Evolutionary conservation across 768 basidiomycete genomes (phyloP).

Genomic region (Boletus insuetus): DNA sequence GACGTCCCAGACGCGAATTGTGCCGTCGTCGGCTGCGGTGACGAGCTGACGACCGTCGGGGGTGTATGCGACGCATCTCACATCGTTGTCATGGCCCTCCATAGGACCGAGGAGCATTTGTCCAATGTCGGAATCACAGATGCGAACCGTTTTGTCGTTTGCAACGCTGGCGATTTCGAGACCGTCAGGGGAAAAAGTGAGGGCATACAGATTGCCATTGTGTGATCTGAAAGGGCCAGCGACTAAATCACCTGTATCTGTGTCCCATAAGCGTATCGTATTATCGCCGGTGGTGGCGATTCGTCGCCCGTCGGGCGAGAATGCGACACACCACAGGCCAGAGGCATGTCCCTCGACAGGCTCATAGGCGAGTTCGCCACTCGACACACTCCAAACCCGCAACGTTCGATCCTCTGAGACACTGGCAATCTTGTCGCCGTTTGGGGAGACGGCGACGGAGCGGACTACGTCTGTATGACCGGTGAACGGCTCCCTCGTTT

Average conservation of each 20-base stretch:
- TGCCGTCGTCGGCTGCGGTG: conserved; percentile 31
- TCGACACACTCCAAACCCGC: conserved; percentile 28
- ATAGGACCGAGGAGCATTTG: conserved; percentile 29
- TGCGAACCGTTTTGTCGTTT: conserved; percentile 30
- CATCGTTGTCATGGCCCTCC: conserved; percentile 29
- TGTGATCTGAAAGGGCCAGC: conserved; percentile 29
- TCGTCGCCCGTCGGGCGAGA: conserved; percentile 31
- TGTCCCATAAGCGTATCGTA: conserved; percentile 33
- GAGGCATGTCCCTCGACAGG: conserved; percentile 28
- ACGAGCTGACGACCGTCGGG: conserved; percentile 27
- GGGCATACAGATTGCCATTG: conserved; percentile 31
- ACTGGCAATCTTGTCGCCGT: conserved; percentile 26
- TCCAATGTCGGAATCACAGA: conserved; percentile 37
- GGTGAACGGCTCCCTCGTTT: conserved; percentile 12
- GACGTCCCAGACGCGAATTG: conserved; percentile 32
- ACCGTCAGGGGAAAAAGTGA: conserved; percentile 38
- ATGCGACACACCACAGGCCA: conserved; percentile 29
- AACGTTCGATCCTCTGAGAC: conserved; percentile 29
- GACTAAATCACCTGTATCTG: conserved; percentile 23
- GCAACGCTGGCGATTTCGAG: conserved; percentile 32
- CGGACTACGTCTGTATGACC: conserved; percentile 31
- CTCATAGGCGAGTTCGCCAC: conserved; percentile 17
- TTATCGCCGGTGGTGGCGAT: conserved; percentile 35
- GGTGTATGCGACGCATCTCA: conserved; percentile 31
- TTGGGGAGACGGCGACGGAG: conserved; percentile 30